Evolutionary conservation across 495 filamentous ascomycete genomes (phyloP).

Genomic region (Glonium stellatum): DNA sequence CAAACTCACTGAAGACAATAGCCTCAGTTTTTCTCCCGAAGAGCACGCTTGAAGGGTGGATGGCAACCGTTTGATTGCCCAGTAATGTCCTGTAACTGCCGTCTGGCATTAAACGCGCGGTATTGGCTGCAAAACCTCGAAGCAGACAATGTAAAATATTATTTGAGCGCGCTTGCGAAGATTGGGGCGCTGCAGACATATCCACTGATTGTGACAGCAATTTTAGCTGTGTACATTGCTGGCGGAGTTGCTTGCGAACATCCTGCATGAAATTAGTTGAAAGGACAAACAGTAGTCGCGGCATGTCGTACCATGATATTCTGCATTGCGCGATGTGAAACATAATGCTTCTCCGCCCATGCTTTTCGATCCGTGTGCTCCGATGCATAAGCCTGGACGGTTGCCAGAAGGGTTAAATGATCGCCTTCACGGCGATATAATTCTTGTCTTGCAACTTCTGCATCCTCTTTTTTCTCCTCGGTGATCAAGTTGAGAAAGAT

Average conservation of each 20-base stretch:
- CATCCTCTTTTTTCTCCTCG: slow-evolving; percentile 74
- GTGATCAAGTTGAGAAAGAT: slow-evolving; percentile 74
- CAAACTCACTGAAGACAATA: slow-evolving; percentile 93
- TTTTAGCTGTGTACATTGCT: slow-evolving; percentile 48
- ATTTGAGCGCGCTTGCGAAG: slow-evolving; percentile 46
- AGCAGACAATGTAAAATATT: slow-evolving; percentile 73
- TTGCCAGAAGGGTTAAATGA: slow-evolving; percentile 75
- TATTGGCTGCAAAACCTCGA: slow-evolving; percentile 71
- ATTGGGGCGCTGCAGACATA: slow-evolving; percentile 15
- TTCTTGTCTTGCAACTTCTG: slow-evolving; percentile 63
- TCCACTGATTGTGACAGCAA: slow-evolving; percentile 33
- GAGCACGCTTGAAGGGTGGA: slow-evolving; percentile 82
- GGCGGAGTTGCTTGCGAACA: slow-evolving; percentile 79
- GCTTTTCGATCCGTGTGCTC: slow-evolving; percentile 65
- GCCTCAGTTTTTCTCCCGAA: slow-evolving; percentile 85
- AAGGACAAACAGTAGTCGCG: not conserved
- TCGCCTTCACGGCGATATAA: slow-evolving; percentile 80
- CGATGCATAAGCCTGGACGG: slow-evolving; percentile 71
- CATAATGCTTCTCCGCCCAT: slow-evolving; percentile 72
- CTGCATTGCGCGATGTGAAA: slow-evolving; percentile 79
- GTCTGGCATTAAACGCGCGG: slow-evolving; percentile 75
- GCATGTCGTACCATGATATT: slow-evolving; percentile 57
- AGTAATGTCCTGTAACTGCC: slow-evolving; percentile 76
- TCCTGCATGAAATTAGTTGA: slow-evolving; percentile 42
- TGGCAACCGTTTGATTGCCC: slow-evolving; percentile 76